These are phyloP conservation scores for Tolypocladium inflatum DNA, from an alignment of 2,329 filamentous ascomycete genomes.

Conservation along the genomic window DNA sequence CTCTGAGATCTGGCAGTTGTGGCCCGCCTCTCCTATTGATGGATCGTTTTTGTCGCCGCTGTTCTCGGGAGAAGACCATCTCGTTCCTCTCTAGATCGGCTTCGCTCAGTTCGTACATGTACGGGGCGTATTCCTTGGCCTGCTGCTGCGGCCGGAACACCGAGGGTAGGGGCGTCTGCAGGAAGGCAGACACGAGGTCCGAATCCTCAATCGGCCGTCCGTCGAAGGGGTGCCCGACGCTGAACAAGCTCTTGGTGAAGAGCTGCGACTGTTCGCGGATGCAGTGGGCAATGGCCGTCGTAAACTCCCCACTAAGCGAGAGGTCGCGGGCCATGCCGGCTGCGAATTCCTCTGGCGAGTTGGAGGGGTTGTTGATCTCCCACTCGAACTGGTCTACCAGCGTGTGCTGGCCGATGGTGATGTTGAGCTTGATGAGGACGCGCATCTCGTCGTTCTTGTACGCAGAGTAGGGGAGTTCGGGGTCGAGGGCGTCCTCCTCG, in stretches of 20 bases:
- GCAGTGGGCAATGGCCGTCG: conserved; percentile 93
- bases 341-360: conserved; percentile 93
- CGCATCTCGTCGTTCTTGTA: conserved; percentile 99
- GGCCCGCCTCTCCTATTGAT: conserved; percentile 90
- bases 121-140: conserved; percentile 89
- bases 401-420: conserved; percentile 91
- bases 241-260: conserved; percentile 88
- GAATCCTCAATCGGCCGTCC: conserved; percentile 87
- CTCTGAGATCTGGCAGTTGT: conserved; percentile 89
- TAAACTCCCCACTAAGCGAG: conserved; percentile 88
- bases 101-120: conserved; percentile 88
- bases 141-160: conserved; percentile 87
- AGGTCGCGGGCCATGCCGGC: conserved; percentile 81
- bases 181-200: conserved; percentile 75
- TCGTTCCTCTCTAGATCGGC: conserved; percentile 84
- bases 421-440: conserved; percentile 89
- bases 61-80: conserved; percentile 85
- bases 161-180: conserved; percentile 71
- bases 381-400: conserved; percentile 97
- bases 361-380: conserved; percentile 93
- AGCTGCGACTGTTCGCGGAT: conserved; percentile 94
- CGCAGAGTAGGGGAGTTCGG: conserved; percentile 79
- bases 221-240: conserved; percentile 89
- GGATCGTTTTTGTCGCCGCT: conserved; percentile 88
- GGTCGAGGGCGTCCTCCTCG: conserved; percentile 83